These are phyloP conservation scores for Melanopsichium pennsylvanicum DNA, from an alignment of 1,284 basidiomycete genomes.

Conservation along the genomic window DNA sequence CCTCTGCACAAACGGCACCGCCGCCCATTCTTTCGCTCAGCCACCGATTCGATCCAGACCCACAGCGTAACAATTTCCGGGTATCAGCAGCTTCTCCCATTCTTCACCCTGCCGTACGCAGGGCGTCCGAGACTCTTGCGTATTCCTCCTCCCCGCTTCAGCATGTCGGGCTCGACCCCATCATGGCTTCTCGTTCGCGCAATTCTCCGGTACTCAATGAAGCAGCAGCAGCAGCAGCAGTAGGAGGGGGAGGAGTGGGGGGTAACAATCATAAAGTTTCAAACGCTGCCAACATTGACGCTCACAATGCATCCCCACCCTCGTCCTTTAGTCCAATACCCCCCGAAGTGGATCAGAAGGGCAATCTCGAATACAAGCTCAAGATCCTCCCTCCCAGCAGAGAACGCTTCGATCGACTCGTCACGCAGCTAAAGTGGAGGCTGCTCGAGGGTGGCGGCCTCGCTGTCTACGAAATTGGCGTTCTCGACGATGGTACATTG, in stretches of 20 bases:
- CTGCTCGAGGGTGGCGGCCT: constrained; percentile 61
- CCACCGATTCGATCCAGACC: constrained; percentile 7
- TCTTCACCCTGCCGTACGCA: constrained; percentile 17
- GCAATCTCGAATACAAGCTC: constrained; percentile 66
- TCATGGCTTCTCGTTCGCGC: constrained; percentile 24
- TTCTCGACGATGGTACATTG: constrained; percentile 62
- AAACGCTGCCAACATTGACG: neutral
- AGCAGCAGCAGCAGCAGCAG: too few species aligned
- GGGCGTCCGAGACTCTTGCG: constrained; percentile 21
- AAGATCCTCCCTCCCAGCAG: constrained; percentile 60
- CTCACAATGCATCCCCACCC: constrained; percentile 8
- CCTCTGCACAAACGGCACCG: neutral
- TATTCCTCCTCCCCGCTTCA: constrained; percentile 34
- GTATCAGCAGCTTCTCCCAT: constrained; percentile 1
- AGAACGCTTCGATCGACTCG: constrained; percentile 61
- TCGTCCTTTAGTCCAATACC: constrained; percentile 42
- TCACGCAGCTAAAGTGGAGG: constrained; percentile 65
- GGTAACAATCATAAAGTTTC: neutral
- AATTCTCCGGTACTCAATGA: constrained; percentile 17
- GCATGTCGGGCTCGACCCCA: constrained; percentile 28
- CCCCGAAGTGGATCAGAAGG: constrained; percentile 61
- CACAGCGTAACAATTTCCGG: constrained; percentile 8
- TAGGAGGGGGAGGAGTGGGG: too few species aligned
- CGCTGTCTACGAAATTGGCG: constrained; percentile 64
- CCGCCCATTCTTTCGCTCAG: neutral